Conservation (phyloP, 176 grass and related monocot genomes). For the Zizania latifolia region DNA sequence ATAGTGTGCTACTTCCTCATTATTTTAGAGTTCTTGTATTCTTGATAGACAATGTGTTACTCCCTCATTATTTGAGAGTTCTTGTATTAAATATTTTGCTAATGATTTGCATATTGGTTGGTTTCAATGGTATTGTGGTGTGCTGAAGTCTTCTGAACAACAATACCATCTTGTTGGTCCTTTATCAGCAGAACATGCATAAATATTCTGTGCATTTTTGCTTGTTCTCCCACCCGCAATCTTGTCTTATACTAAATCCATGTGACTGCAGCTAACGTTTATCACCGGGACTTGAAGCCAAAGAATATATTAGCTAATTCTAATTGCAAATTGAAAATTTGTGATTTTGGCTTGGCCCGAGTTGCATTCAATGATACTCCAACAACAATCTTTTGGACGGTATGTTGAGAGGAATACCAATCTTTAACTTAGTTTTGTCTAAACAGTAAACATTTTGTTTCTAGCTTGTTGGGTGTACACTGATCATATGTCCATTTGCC, state of each 20-base stretch:
- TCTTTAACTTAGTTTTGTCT: constrained; percentile 1
- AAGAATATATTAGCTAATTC: constrained; percentile 99
- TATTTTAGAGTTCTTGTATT: neutral
- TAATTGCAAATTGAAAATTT: constrained; percentile 99
- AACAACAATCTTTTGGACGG: constrained; percentile 99
- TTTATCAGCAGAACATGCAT: neutral
- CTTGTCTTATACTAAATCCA: constrained; percentile 34
- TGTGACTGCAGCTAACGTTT: constrained; percentile 81
- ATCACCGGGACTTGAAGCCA: constrained; percentile 94
- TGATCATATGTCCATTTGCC: constrained; percentile 13
- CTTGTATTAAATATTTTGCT: constrained; percentile 2
- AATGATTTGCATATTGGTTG: neutral
- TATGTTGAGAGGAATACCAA: constrained; percentile 28
- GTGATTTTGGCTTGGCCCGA: constrained; percentile 96
- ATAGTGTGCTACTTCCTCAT: neutral
- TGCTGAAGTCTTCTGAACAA: constrained; percentile 11
- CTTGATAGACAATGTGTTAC: neutral
- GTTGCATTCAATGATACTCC: constrained; percentile 95
- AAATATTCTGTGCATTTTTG: neutral
- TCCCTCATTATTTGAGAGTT: neutral
- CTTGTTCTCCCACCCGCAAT: neutral
- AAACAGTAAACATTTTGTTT: neutral
- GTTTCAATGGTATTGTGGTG: neutral
- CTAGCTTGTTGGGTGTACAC: neutral
- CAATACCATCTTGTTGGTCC: neutral